Conservation (phyloP, 1,139 yeast species). For the Maudiozyma humilis region DNA sequence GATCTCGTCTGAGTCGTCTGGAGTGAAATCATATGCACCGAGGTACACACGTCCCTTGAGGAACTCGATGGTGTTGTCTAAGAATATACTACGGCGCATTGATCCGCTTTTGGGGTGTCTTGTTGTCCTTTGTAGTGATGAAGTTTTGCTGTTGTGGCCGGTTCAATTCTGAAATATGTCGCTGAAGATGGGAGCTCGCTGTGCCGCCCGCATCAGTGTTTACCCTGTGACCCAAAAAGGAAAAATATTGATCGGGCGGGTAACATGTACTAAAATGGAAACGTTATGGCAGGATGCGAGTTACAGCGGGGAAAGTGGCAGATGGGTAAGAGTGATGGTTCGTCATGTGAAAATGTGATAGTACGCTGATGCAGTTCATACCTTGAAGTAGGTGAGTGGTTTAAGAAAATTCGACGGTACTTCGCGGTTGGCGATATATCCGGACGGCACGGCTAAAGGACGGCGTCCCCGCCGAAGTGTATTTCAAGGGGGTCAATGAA, state of each 20-base stretch:
- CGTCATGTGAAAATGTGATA: too few species aligned
- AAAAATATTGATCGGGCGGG: neutral
- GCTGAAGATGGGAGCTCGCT: neutral
- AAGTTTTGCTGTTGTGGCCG: neutral
- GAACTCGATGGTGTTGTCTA: constrained; percentile 32
- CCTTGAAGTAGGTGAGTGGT: too few species aligned
- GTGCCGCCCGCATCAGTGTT: neutral
- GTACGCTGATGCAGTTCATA: too few species aligned
- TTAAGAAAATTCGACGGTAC: too few species aligned
- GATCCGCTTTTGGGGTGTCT: neutral
- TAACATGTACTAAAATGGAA: neutral
- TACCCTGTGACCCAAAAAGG: neutral
- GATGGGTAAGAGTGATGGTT: too few species aligned
- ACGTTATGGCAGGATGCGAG: neutral
- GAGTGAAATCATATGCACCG: constrained; percentile 78
- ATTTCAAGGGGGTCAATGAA: too few species aligned
- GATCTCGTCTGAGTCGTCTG: constrained; percentile 64
- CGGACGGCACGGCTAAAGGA: neutral
- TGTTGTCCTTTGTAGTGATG: neutral
- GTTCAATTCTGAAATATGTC: neutral
- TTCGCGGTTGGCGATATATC: neutral
- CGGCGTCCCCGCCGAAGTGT: neutral
- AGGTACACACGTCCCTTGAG: constrained; percentile 69
- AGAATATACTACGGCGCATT: constrained; percentile 27
- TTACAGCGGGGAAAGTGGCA: neutral